Evolutionary conservation across 768 basidiomycete species (phyloP).

Genomic region (Podaxis carcinomalis): DNA sequence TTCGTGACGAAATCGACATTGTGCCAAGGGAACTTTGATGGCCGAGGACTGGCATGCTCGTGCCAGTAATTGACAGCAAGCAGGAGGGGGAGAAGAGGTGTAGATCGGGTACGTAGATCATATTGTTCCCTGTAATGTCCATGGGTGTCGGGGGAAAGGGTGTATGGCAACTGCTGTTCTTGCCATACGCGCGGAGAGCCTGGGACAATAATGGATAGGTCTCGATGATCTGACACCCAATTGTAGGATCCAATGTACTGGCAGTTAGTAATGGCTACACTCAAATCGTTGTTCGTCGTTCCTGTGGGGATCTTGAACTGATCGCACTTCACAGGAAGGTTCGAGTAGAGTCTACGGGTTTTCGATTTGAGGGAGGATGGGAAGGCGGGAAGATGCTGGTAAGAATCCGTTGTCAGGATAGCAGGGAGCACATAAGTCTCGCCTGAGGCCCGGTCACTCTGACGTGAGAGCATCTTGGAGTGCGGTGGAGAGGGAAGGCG

Average conservation of each 20-base stretch:
- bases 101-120: slow-evolving; percentile 3
- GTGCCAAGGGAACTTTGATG: slow-evolving; percentile 26
- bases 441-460: neutral
- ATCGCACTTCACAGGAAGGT: neutral
- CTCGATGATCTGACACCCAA: slow-evolving; percentile 35
- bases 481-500: neutral
- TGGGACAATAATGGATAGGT: slow-evolving; percentile 51
- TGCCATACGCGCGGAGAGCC: slow-evolving; percentile 20
- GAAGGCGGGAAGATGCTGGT: neutral
- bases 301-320: neutral
- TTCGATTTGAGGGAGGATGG: neutral
- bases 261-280: slow-evolving; percentile 32
- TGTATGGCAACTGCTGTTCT: slow-evolving; percentile 1
- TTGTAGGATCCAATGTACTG: slow-evolving; percentile 52
- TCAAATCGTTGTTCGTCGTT: neutral
- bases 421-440: neutral
- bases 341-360: neutral
- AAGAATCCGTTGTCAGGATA: neutral
- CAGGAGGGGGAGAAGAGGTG: slow-evolving; percentile 9
- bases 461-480: neutral
- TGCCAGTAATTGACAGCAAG: slow-evolving; percentile 11
- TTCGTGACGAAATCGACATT: slow-evolving; percentile 46
- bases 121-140: slow-evolving; percentile 9
- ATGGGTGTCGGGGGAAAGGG: neutral
- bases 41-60: neutral